These are phyloP conservation scores for Plantago lanceolata DNA, from an alignment of 305 asterid genomes.

Conservation along the genomic window DNA sequence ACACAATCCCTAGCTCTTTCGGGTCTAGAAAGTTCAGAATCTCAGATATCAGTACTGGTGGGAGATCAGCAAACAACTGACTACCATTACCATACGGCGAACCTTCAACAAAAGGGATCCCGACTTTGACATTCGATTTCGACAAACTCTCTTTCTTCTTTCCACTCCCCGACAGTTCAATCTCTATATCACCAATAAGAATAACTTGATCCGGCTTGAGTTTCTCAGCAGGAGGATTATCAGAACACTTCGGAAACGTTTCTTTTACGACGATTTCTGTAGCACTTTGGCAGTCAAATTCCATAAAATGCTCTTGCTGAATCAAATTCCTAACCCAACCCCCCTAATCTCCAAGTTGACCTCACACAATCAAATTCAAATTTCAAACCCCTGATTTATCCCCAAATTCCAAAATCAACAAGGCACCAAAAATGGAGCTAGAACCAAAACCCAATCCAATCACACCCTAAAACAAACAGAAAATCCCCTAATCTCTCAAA, in stretches of 20 bases:
- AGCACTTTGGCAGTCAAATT: constrained; percentile 75
- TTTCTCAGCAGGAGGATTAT: constrained; percentile 26
- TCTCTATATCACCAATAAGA: constrained; percentile 16
- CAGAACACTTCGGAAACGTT: constrained; percentile 31
- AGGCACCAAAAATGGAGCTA: constrained; percentile 19
- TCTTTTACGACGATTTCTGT: constrained; percentile 36
- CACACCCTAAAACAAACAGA: constrained; percentile 29
- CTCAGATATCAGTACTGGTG: constrained; percentile 66
- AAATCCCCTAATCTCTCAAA: constrained; percentile 15
- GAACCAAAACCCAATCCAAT: constrained; percentile 31
- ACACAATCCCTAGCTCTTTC: constrained; percentile 73
- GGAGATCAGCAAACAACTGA: constrained; percentile 63
- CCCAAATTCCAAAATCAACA: constrained; percentile 10
- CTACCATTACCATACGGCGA: constrained; percentile 19
- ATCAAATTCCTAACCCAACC: constrained; percentile 17
- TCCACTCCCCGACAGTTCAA: constrained; percentile 31
- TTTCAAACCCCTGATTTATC: background rate
- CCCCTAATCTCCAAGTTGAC: constrained; percentile 16
- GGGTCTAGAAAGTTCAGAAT: constrained; percentile 77
- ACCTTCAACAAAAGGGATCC: constrained; percentile 32
- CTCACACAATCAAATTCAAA: constrained; percentile 4
- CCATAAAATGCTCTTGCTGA: constrained; percentile 56
- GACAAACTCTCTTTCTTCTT: constrained; percentile 21
- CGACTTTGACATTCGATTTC: constrained; percentile 31
- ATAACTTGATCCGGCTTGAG: constrained; percentile 26